Evolutionary conservation across 352 stramenopile species (phyloP), one percentile per base, ranked within the genome.

Genomic region (Globisporangium cederbergense): DNA sequence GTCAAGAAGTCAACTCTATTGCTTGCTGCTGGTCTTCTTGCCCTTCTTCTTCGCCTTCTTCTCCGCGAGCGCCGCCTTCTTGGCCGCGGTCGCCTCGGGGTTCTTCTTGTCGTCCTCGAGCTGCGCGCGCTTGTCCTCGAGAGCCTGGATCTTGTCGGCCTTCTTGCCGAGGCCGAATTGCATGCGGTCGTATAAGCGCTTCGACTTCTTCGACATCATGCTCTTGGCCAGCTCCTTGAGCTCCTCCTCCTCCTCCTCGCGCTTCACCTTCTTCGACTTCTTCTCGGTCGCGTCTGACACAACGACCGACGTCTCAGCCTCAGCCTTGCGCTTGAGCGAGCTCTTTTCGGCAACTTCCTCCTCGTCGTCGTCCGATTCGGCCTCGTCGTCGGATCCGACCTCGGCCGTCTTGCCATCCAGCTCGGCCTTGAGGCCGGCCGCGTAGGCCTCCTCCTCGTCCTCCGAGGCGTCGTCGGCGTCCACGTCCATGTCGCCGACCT

Each of bases 181-280:
- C 90, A 97, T 97, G 32, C 89, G 85, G 67, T 94, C 86, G 63
- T 97, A 97, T 69, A 97, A 74, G 40, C 89, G 81, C 73, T 95
- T 96, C 25, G 89, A 74, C 76, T 97, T 97, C 73, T 97, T 97
- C 47, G 86, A 95, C 90, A 97, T 97, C 88, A 97, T 96, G 32
- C 77, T 95, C 52, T 90, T 90, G n/a, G 86, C 84, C 70, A 93
- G 79, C 60, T 94, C 87, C 65, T 93, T 81, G n/a, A 91, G 77
- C 57, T 94, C 86, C 11, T 76, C 76, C 2, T 86, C 83, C 32
- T 93, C 86, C 18, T 91, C 79, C 59, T 93, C 77, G 64, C 89
- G 83, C 77, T 92, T 90, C 38, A 66, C 78, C 66, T 81, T 82
- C 74, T 92, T 90, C 25, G 81, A 88, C 75, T 88, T 85, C 73